A percentile compares a stretch with the other conserved stretches of the same genome.
These are phyloP conservation scores for Fusarium tupiense DNA, from an alignment of 2,329 filamentous ascomycete genomes.

Conservation along the genomic window DNA sequence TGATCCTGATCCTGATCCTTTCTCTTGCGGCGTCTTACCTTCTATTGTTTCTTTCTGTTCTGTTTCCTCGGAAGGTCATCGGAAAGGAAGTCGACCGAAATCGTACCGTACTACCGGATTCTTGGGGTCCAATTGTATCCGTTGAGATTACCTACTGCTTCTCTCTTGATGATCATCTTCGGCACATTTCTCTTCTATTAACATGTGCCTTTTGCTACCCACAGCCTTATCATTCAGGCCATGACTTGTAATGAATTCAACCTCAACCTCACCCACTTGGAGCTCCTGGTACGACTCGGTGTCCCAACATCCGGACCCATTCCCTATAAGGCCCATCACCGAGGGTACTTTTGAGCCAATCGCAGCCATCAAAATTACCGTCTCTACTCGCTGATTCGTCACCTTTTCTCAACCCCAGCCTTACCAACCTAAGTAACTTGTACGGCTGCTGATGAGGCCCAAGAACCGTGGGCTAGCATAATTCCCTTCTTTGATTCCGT, in stretches of 20 bases:
- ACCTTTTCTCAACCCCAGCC: not conserved
- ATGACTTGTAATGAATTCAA: conserved; percentile 9
- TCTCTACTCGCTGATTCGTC: conserved; percentile 40
- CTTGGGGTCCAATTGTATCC: not conserved
- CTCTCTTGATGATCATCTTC: not conserved
- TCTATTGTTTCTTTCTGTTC: conserved; percentile 1
- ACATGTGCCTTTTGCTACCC: not conserved
- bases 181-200: not conserved
- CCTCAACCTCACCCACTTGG: conserved; percentile 3
- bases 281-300: conserved; percentile 39
- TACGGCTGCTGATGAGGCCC: conserved; percentile 3
- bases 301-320: conserved; percentile 41
- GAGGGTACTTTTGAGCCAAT: conserved; percentile 40
- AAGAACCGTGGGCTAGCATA: conserved; percentile 9
- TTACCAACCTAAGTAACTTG: conserved; percentile 19
- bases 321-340: not conserved
- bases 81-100: not conserved
- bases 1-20: not conserved
- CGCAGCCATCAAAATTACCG: conserved; percentile 43
- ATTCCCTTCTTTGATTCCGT: conserved; percentile 6
- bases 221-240: conserved; percentile 7
- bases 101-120: not conserved
- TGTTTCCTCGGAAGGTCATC: conserved; percentile 23
- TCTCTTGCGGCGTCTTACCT: not conserved
- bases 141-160: not conserved